phyloP scores from a whole-genome alignment of 192 early-diverging fungal genomes.

The Diversispora eburnea region DNA sequence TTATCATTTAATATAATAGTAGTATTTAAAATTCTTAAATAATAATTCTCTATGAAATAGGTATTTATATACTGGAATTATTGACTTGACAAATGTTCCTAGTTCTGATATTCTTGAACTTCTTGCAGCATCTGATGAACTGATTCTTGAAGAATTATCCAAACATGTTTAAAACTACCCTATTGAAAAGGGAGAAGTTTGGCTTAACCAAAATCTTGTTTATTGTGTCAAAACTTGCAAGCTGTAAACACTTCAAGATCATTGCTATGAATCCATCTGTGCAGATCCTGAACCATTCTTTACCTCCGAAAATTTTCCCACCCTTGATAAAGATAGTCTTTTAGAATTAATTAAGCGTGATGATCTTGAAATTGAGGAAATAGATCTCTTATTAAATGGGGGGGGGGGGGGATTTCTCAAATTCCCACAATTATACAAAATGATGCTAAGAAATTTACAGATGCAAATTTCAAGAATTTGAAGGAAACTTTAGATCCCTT shows the following conservation, averaged over 20 bases:
- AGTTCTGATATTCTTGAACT: constrained; percentile 13
- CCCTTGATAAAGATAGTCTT: neutral
- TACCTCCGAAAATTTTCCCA: neutral
- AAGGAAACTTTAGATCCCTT: neutral
- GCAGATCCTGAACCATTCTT: constrained; percentile 11
- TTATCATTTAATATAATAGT: neutral
- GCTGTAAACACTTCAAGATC: neutral
- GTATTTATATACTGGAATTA: constrained; percentile 8
- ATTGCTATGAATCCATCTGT: constrained; percentile 8
- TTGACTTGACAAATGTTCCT: constrained; percentile 1
- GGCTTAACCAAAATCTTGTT: constrained; percentile 1
- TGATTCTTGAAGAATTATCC: constrained; percentile 12
- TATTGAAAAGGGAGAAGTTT: neutral
- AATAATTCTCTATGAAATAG: constrained; percentile 2
- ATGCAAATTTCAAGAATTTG: neutral
- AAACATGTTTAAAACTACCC: neutral
- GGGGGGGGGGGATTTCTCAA: constrained; percentile 12
- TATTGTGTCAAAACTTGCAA: constrained; percentile 1
- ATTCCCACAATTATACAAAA: neutral
- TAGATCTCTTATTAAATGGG: constrained; percentile 24
- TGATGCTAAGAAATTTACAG: neutral
- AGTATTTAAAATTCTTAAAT: neutral
- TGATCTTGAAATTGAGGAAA: constrained; percentile 9
- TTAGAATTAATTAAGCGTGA: neutral
- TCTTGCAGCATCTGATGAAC: constrained; percentile 19